Evolutionary conservation across 2,329 filamentous ascomycete genomes (phyloP).

Genomic region (Fonsecaea multimorphosa): DNA sequence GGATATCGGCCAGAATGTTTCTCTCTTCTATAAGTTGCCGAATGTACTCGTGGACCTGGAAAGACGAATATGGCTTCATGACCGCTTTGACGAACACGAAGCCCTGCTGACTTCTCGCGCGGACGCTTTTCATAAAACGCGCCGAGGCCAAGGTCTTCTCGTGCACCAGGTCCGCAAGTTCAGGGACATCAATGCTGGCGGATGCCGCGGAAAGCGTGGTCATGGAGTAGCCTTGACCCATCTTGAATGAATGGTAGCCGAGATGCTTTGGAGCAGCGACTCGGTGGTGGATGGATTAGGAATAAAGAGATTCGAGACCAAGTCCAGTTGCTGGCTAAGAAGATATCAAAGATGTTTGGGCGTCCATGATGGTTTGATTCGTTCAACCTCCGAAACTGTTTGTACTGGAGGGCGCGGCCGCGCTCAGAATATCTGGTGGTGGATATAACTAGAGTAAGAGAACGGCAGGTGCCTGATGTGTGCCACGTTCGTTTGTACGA

Average conservation of each 20-base stretch:
- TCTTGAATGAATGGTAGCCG: constrained; percentile 50
- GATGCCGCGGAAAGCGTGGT: constrained; percentile 89
- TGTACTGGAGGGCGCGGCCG: not conserved
- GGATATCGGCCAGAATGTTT: constrained; percentile 77
- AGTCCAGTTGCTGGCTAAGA: not conserved
- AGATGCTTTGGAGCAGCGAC: not conserved
- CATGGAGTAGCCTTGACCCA: constrained; percentile 97
- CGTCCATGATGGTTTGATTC: not conserved
- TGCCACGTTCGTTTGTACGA: not conserved
- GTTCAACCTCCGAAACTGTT: not conserved
- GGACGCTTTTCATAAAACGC: constrained; percentile 95
- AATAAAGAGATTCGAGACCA: not conserved
- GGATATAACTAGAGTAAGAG: not conserved
- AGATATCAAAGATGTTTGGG: not conserved
- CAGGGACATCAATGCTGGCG: constrained; percentile 90
- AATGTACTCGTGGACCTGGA: constrained; percentile 80
- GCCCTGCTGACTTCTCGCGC: constrained; percentile 86
- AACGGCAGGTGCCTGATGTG: not conserved
- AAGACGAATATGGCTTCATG: constrained; percentile 85
- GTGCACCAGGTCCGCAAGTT: constrained; percentile 87
- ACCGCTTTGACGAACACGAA: constrained; percentile 93
- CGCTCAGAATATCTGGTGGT: not conserved
- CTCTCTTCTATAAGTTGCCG: constrained; percentile 81
- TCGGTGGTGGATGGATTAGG: not conserved
- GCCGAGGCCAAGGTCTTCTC: constrained; percentile 91